These are phyloP conservation scores for Cubamyces lactineus DNA, from an alignment of 768 basidiomycete species.

Conservation along the genomic window DNA sequence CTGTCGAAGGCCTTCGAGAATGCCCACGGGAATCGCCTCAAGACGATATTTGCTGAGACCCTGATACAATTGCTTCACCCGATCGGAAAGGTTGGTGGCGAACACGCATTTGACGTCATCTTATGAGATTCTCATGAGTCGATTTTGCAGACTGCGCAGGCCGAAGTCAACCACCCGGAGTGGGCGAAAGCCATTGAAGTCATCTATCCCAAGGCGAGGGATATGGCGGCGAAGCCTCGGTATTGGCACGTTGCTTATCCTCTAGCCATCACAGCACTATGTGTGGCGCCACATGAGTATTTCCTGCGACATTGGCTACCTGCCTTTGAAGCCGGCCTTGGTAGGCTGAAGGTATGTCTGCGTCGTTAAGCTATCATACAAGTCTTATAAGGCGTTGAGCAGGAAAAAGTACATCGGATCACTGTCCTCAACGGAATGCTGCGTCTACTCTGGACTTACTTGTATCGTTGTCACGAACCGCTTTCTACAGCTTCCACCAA, in stretches of 20 bases:
- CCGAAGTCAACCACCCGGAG: slow-evolving; percentile 92
- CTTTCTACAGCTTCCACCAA: slow-evolving; percentile 79
- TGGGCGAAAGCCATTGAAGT: slow-evolving; percentile 92
- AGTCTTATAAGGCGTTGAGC: slow-evolving; percentile 13
- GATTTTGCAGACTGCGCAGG: slow-evolving; percentile 76
- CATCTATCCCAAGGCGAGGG: slow-evolving; percentile 79
- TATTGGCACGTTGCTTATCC: slow-evolving; percentile 92
- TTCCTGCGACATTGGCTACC: slow-evolving; percentile 82
- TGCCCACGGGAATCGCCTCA: slow-evolving; percentile 81
- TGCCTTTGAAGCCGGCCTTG: slow-evolving; percentile 71
- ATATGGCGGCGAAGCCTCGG: slow-evolving; percentile 85
- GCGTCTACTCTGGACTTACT: slow-evolving; percentile 89
- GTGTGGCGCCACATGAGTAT: slow-evolving; percentile 84
- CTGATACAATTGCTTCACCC: slow-evolving; percentile 80
- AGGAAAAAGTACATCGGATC: slow-evolving; percentile 79
- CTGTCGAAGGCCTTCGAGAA: slow-evolving; percentile 83
- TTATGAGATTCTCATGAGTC: background rate
- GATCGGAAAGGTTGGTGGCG: slow-evolving; percentile 71
- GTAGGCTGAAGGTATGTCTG: slow-evolving; percentile 74
- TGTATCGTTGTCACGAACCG: slow-evolving; percentile 91
- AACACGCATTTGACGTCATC: background rate
- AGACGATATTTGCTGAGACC: slow-evolving; percentile 84
- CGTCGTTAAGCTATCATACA: background rate
- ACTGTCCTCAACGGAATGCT: slow-evolving; percentile 81
- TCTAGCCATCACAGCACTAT: slow-evolving; percentile 78